Conservation (phyloP, 169 alveolate genomes). For the Plasmodium fragile region DNA sequence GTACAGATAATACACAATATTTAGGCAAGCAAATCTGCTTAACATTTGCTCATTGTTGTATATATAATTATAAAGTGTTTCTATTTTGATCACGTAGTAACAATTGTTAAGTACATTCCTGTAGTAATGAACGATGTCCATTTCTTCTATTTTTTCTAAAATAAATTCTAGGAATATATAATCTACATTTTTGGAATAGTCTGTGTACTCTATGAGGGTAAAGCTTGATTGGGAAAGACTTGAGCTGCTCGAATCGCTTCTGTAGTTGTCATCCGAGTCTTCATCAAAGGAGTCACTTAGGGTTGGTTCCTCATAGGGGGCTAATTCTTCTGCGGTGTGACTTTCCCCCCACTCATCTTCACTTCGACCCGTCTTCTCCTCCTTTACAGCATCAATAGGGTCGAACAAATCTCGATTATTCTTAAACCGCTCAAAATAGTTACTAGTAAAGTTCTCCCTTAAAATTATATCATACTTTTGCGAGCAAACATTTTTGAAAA, state of each 20-base stretch:
- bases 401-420: constrained; percentile 67
- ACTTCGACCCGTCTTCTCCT: not conserved
- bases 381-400: constrained; percentile 8
- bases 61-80: constrained; percentile 65
- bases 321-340: not conserved
- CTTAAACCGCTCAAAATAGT: constrained; percentile 35
- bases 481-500: constrained; percentile 65
- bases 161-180: constrained; percentile 52
- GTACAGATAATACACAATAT: constrained; percentile 57
- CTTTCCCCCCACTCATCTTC: not conserved
- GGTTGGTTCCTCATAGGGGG: not conserved
- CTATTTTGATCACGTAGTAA: constrained; percentile 67
- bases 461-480: constrained; percentile 67
- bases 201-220: constrained; percentile 36
- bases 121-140: constrained; percentile 44
- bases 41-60: constrained; percentile 30
- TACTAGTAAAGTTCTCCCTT: constrained; percentile 13
- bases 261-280: not conserved
- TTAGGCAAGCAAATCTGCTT: constrained; percentile 38
- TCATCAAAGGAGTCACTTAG: constrained; percentile 11
- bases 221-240: constrained; percentile 25
- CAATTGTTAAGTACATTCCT: constrained; percentile 55
- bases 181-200: constrained; percentile 16
- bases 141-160: constrained; percentile 33
- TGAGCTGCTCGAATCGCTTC: constrained; percentile 2